Conservation (phyloP, 2,329 filamentous ascomycete genomes). For the Tympanopsis confertula region DNA sequence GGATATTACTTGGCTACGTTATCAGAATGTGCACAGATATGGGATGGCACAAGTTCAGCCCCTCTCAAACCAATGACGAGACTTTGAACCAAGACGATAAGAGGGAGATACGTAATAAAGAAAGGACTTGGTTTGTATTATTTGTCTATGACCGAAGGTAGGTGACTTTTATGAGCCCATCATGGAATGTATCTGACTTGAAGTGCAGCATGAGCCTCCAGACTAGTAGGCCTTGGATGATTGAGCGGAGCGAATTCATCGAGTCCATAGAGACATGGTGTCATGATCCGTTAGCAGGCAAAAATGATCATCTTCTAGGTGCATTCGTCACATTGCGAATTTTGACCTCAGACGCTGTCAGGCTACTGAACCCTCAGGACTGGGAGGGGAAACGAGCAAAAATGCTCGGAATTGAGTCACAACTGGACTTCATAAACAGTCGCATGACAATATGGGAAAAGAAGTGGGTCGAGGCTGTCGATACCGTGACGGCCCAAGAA, state of each 20-base stretch:
- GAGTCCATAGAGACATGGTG: slow-evolving; percentile 22
- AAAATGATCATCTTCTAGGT: slow-evolving; percentile 20
- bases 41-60: slow-evolving; percentile 18
- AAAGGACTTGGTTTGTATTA: slow-evolving; percentile 23
- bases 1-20: slow-evolving; percentile 24
- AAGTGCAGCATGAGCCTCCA: slow-evolving; percentile 25
- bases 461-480: slow-evolving; percentile 7
- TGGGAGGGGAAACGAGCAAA: slow-evolving; percentile 4
- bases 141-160: slow-evolving; percentile 27
- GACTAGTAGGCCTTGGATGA: slow-evolving; percentile 28
- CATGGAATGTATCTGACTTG: background rate
- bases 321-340: slow-evolving; percentile 22
- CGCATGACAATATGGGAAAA: slow-evolving; percentile 12
- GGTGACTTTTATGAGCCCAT: background rate
- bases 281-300: slow-evolving; percentile 13
- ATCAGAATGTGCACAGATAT: slow-evolving; percentile 27
- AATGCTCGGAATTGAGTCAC: slow-evolving; percentile 10
- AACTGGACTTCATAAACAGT: slow-evolving; percentile 10
- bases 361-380: slow-evolving; percentile 9
- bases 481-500: slow-evolving; percentile 1
- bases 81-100: slow-evolving; percentile 6
- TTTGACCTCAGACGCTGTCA: slow-evolving; percentile 19
- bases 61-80: slow-evolving; percentile 2
- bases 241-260: slow-evolving; percentile 22
- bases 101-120: slow-evolving; percentile 18